Evolutionary conservation across 768 basidiomycete species (phyloP), one percentile per base, ranked within the genome.

Genomic region (Pleurotus sapidus): DNA sequence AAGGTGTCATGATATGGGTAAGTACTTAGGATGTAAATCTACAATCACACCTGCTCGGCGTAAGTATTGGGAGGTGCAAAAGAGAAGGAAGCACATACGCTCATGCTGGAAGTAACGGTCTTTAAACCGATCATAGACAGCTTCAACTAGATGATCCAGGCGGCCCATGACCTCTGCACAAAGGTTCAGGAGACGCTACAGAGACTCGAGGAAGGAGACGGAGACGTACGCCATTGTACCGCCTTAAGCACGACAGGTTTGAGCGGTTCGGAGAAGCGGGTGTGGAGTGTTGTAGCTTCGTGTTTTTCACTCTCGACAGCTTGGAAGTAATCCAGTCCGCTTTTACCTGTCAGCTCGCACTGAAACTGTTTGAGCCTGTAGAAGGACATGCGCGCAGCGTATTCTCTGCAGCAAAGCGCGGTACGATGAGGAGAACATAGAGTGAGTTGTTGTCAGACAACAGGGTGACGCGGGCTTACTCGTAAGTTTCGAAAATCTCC

Each of bases 271-370:
- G 96, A 93, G 73, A 99, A 98, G 65, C 93, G 82, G 45, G 89
- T 83, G 69, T 98, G 94, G 71, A 98, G 82, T 25, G 89, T 91
- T 57, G 88, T 81, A 30, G 91, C 91, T 74, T 98, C 97, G 64
- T 87, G 86, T 59, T 82, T 85, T 72, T 99, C 97, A 57, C 92
- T 95, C 64, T 93, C 87, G 46, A 95, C 79, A 20, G 97, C 97
- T 67, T 93, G 87, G 72, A 95, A 97, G 74, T 94, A 99, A 77
- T 93, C 90, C 55, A 98, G 81, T 55, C 88, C 87, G 63, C 91
- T 89, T 77, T 94, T 96, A 72, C 95, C 94, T 34, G 93, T 94
- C 66, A 95, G 93, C 76, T 98, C 96, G 70, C 96, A 98, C 68
- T 96, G 93, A 74, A 98, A 98, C 67, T 95, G 89, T 67, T 93